These are phyloP conservation scores for Coix lacrymajobi DNA, from an alignment of 176 grass and related monocot genomes.

Conservation along the genomic window DNA sequence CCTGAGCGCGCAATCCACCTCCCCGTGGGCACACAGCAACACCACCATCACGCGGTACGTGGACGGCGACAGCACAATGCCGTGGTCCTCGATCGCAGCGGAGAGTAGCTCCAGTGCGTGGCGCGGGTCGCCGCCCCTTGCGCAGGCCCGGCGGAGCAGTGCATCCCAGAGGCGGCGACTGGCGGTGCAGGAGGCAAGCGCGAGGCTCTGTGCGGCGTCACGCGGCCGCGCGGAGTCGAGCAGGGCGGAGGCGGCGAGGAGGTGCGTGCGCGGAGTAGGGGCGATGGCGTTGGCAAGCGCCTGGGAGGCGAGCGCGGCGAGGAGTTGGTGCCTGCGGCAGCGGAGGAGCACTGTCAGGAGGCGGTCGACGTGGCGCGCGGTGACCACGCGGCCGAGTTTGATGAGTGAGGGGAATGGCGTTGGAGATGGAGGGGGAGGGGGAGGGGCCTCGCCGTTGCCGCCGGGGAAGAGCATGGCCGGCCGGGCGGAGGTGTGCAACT, in stretches of 20 bases:
- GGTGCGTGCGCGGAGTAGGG: slow-evolving; percentile 34
- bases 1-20: slow-evolving; percentile 50
- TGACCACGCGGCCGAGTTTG: slow-evolving; percentile 24
- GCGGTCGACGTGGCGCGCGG: slow-evolving; percentile 7
- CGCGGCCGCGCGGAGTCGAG: slow-evolving; percentile 10
- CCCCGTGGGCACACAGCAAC: slow-evolving; percentile 27
- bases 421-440: background rate
- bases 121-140: slow-evolving; percentile 15
- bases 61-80: slow-evolving; percentile 10
- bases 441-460: background rate
- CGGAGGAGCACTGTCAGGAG: slow-evolving; percentile 38
- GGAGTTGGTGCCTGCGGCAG: slow-evolving; percentile 32
- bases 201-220: slow-evolving; percentile 24
- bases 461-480: slow-evolving; percentile 21
- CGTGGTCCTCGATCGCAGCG: slow-evolving; percentile 28
- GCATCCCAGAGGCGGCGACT: slow-evolving; percentile 41
- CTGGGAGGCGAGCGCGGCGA: slow-evolving; percentile 28
- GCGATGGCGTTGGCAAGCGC: slow-evolving; percentile 33
- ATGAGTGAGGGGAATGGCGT: background rate
- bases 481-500: background rate
- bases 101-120: slow-evolving; percentile 43
- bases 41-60: slow-evolving; percentile 33
- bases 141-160: slow-evolving; percentile 48
- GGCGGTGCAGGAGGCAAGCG: slow-evolving; percentile 3
- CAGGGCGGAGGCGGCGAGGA: slow-evolving; percentile 25